Evolutionary conservation across 2,329 filamentous ascomycete species (phyloP), one percentile per base, ranked within the genome.

Genomic region (Arachnopeziza araneosa): DNA sequence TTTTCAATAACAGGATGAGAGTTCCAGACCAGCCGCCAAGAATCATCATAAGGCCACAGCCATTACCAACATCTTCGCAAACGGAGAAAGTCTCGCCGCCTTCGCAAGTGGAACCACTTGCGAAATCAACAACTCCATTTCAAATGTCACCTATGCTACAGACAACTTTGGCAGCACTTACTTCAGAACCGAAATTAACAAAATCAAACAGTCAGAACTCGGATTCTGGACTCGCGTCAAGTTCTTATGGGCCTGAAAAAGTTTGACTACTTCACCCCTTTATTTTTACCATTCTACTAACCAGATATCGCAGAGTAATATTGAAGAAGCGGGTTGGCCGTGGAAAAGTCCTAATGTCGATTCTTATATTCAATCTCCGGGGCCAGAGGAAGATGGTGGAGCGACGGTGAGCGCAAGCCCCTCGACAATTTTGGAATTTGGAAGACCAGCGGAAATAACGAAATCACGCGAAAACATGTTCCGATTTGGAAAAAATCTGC

Each of bases 301-400:
- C 14, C n/a, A 49, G 21, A 60, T 52, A 56, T 26, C 30, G 26
- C 30, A 14, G 52, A 52, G 14, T 24, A 36, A 12, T 3, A 24
- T 3, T 8, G 12, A 24, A 24, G 7, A 14, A 22, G 22, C 26
- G n/a, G 36, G 55, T 24, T 50, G 4, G 21, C 24, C 54, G 24
- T 54, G 24, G 56, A 54, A 8, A 5, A 52, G 49, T 9, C 52
- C 8, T 30, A 53, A 49, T 14, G 56, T 50, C 23, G 22, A 55
- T 26, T 52, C 57, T 44, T 44, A 58, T 14, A 50, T n/a, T 50
- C 32, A 55, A 55, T 55, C 49, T 14, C 55, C 55, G 8, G 56
- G 17, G 32, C 57, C 52, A 52, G 59, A 61, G 49, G 56, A 58
- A 21, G 59, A 55, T 58, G 59, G 59, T 54, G 36, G 36, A 17